A percentile compares a stretch with the other conserved stretches of the same genome.
phyloP scores from a whole-genome alignment of 192 early-diverging fungal species.

The Backusella tuberculispora region DNA sequence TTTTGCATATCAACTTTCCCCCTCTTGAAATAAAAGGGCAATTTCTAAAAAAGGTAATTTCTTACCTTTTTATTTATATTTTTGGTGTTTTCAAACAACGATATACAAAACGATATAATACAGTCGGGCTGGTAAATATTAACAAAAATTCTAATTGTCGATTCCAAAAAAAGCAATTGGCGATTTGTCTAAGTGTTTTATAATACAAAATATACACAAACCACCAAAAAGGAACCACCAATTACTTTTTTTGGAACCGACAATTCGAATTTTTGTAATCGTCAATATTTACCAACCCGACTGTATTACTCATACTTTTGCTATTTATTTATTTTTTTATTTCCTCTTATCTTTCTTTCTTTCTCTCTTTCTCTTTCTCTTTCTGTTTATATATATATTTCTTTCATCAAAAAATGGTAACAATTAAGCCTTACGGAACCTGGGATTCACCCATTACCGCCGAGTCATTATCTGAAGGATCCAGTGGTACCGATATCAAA shows the following conservation, averaged over 20 bases:
- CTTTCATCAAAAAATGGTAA: too few species aligned
- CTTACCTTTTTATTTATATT: neutral
- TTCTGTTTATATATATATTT: neutral
- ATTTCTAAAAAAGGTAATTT: neutral
- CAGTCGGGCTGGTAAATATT: too few species aligned
- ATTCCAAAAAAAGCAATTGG: too few species aligned
- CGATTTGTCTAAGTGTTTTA: too few species aligned
- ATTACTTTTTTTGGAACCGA: too few species aligned
- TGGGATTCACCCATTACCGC: constrained; percentile 40
- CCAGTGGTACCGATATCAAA: constrained; percentile 7
- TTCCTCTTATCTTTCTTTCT: neutral
- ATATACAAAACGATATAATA: too few species aligned
- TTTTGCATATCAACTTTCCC: neutral
- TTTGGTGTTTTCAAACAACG: neutral
- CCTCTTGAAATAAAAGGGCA: neutral
- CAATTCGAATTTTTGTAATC: too few species aligned
- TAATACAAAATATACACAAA: too few species aligned
- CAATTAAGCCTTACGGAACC: constrained; percentile 33
- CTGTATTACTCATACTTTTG: neutral
- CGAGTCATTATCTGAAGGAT: constrained; percentile 24
- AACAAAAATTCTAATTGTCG: too few species aligned
- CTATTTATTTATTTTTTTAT: too few species aligned
- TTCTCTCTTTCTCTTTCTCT: neutral
- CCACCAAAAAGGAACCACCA: too few species aligned
- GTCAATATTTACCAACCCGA: too few species aligned